Conservation (phyloP, 116 monocot genomes). For the Zostera marina region DNA sequence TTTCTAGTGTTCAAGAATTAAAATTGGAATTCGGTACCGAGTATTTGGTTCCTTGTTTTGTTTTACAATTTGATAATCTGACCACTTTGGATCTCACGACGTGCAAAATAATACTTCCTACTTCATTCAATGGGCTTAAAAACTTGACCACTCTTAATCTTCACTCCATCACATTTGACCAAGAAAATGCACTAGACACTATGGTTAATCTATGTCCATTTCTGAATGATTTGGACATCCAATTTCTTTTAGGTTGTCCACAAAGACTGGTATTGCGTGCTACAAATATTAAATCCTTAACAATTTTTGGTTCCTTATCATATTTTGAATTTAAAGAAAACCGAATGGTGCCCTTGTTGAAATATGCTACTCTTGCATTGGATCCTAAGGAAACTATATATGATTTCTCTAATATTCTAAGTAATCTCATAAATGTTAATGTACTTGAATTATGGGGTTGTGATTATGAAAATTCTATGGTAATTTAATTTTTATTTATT, state of each 20-base stretch:
- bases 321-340: not conserved
- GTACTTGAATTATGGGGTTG: not conserved
- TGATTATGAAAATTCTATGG: no score
- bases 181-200: not conserved
- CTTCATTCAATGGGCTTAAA: not conserved
- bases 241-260: not conserved
- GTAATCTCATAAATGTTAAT: not conserved
- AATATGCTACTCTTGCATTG: no score
- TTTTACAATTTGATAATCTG: not conserved
- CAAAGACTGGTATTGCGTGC: not conserved
- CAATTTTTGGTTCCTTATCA: not conserved
- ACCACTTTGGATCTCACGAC: not conserved
- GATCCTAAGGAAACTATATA: no score
- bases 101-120: not conserved
- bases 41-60: not conserved
- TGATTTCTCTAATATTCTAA: no score
- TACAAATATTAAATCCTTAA: not conserved
- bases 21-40: not conserved
- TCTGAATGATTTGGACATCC: not conserved
- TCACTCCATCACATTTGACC: not conserved
- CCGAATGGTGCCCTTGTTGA: no score
- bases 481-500: no score
- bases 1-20: not conserved
- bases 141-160: not conserved
- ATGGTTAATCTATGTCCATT: not conserved